Evolutionary conservation across 2,329 filamentous ascomycete species (phyloP).

Genomic region (Fusarium tjaetaba): DNA sequence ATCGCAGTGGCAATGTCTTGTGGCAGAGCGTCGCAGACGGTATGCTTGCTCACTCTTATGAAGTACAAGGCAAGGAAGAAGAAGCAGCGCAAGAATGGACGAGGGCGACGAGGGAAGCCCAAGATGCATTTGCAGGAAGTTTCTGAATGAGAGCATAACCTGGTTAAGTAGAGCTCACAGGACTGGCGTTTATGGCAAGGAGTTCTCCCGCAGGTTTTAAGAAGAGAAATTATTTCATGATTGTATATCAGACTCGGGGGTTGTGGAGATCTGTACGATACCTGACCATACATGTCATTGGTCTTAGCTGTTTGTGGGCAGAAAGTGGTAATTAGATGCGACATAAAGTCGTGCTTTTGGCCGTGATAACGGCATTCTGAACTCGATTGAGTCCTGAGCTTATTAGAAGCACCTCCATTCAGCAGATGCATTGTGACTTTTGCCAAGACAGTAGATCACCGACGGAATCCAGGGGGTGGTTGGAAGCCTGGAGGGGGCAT

Average conservation of each 20-base stretch:
- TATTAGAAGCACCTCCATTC: constrained; percentile 19
- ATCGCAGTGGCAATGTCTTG: constrained; percentile 74
- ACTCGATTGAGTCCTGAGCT: constrained; percentile 29
- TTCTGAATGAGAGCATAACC: constrained; percentile 24
- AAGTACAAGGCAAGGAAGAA: constrained; percentile 72
- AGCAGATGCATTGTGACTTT: constrained; percentile 19
- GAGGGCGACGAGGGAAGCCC: constrained; percentile 55
- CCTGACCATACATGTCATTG: constrained; percentile 36
- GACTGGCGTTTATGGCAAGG: constrained; percentile 40
- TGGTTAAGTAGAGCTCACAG: constrained; percentile 27
- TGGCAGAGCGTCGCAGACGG: constrained; percentile 86
- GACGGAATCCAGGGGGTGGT: constrained; percentile 57
- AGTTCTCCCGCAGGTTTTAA: constrained; percentile 36
- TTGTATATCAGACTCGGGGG: constrained; percentile 41
- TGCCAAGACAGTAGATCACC: constrained; percentile 41
- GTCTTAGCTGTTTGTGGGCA: constrained; percentile 25
- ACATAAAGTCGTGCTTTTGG: constrained; percentile 22
- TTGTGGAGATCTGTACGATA: constrained; percentile 33
- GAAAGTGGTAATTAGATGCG: constrained; percentile 37
- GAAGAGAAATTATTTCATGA: constrained; percentile 39
- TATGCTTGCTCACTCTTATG: constrained; percentile 79
- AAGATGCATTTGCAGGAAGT: constrained; percentile 53
- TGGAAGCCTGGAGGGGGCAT: constrained; percentile 57
- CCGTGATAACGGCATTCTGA: constrained; percentile 23
- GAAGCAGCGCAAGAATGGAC: constrained; percentile 55